These are phyloP conservation scores for Pterothamnion heteromorphum DNA, from an alignment of 31 red algal species.

Conservation along the genomic window DNA sequence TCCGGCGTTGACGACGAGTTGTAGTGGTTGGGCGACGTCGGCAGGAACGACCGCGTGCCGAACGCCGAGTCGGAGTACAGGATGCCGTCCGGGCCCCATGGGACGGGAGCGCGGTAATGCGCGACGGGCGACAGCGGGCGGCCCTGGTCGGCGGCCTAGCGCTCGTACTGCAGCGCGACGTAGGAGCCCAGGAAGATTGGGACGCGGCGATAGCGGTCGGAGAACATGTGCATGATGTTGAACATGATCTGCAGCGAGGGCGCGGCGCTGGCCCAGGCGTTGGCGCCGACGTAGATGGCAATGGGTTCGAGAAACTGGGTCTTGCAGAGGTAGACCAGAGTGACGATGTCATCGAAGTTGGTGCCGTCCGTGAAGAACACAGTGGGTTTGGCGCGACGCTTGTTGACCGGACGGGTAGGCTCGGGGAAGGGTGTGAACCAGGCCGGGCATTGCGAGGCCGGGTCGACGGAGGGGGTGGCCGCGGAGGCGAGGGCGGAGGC, in stretches of 20 bases:
- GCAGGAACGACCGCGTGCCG: neutral
- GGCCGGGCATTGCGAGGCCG: no score
- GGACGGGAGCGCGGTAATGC: conserved; percentile 24
- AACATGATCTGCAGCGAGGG: conserved; percentile 21
- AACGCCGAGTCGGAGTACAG: neutral
- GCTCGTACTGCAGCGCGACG: conserved; percentile 30
- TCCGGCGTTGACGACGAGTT: conserved; percentile 7
- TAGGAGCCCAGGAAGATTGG: conserved; percentile 41
- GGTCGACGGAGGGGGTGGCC: no score
- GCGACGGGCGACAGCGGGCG: neutral
- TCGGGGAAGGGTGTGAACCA: neutral
- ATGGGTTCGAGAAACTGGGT: neutral
- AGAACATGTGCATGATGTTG: conserved; percentile 19
- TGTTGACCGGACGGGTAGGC: neutral
- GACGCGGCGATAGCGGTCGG: neutral
- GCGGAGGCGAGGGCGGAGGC: no score
- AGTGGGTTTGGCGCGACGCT: neutral
- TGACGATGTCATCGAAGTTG: conserved; percentile 49
- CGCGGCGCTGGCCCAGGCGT: conserved; percentile 44
- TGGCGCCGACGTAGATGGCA: conserved; percentile 44
- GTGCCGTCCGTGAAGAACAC: conserved; percentile 47
- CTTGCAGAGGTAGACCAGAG: conserved; percentile 38
- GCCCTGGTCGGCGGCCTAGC: neutral
- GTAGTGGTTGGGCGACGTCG: neutral
- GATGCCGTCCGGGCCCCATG: conserved; percentile 15